Percentiles rank a stretch among this genome's conserved stretches.
phyloP scores from a whole-genome alignment of 805 yeast species.

The Yarrowia osloensis region DNA sequence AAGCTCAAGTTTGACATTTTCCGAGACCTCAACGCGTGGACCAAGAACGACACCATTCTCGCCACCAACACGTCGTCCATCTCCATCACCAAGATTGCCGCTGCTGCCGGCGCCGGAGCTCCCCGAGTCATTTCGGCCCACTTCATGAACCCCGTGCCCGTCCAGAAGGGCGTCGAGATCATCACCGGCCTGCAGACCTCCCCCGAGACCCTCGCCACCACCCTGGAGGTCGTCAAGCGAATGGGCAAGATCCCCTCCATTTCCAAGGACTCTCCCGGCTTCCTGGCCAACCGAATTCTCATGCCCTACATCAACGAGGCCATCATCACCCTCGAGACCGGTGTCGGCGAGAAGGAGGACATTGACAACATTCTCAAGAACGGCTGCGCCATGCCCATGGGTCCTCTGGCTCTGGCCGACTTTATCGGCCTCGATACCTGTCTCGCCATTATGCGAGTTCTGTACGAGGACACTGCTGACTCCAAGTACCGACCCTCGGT shows the following conservation, averaged over 20 bases:
- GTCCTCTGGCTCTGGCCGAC: constrained; percentile 49
- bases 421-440: constrained; percentile 50
- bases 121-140: constrained; percentile 47
- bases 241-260: constrained; percentile 46
- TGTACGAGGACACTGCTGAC: constrained; percentile 46
- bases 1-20: constrained; percentile 44
- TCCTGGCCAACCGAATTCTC: constrained; percentile 48
- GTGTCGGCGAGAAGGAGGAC: constrained; percentile 46
- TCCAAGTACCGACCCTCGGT: constrained; percentile 48
- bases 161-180: constrained; percentile 49
- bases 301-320: constrained; percentile 51
- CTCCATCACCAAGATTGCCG: constrained; percentile 48
- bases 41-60: constrained; percentile 41
- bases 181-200: constrained; percentile 48
- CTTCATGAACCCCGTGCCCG: constrained; percentile 52
- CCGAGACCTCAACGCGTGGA: constrained; percentile 41
- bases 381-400: constrained; percentile 53
- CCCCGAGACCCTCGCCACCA: constrained; percentile 41
- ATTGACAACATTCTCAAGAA: constrained; percentile 49
- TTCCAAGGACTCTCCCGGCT: constrained; percentile 48
- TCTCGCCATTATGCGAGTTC: constrained; percentile 47
- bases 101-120: constrained; percentile 48
- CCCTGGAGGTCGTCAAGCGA: constrained; percentile 41
- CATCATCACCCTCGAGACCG: constrained; percentile 45
- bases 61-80: constrained; percentile 50